Evolutionary conservation across 2,329 filamentous ascomycete genomes (phyloP).

Genomic region (Tolypocladium tropicale): DNA sequence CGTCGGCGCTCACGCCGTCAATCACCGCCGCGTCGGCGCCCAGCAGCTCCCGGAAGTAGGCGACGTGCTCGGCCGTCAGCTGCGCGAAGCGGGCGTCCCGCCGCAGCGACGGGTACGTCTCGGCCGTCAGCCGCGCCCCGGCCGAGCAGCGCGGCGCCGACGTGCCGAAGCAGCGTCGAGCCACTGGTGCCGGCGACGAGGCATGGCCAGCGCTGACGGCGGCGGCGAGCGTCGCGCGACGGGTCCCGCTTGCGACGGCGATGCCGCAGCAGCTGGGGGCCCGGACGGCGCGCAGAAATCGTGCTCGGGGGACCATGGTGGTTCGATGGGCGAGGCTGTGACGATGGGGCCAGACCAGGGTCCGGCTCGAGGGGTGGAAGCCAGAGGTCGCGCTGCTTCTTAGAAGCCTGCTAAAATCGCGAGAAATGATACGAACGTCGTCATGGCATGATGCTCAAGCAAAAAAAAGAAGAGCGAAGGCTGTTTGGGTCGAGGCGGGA

Average conservation of each 20-base stretch:
- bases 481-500: background rate
- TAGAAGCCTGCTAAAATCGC: background rate
- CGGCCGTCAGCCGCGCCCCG: slow-evolving; percentile 61
- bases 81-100: slow-evolving; percentile 65
- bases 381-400: background rate
- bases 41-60: slow-evolving; percentile 72
- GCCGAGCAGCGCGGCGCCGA: slow-evolving; percentile 10
- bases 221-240: background rate
- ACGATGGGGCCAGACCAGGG: background rate
- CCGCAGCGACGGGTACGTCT: slow-evolving; percentile 76
- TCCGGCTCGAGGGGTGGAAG: background rate
- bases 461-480: background rate
- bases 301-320: slow-evolving; percentile 10
- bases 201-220: slow-evolving; percentile 1
- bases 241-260: slow-evolving; percentile 1
- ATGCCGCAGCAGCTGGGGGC: slow-evolving; percentile 2
- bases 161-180: slow-evolving; percentile 15
- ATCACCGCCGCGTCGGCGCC: slow-evolving; percentile 71
- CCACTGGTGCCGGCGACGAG: background rate
- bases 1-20: slow-evolving; percentile 66
- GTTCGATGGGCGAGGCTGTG: background rate
- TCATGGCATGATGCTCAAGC: background rate
- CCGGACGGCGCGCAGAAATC: slow-evolving; percentile 8
- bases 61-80: slow-evolving; percentile 69
- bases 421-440: background rate